Conservation (phyloP, 2,329 filamentous ascomycete genomes). For the Aspergillus neoniger region DNA sequence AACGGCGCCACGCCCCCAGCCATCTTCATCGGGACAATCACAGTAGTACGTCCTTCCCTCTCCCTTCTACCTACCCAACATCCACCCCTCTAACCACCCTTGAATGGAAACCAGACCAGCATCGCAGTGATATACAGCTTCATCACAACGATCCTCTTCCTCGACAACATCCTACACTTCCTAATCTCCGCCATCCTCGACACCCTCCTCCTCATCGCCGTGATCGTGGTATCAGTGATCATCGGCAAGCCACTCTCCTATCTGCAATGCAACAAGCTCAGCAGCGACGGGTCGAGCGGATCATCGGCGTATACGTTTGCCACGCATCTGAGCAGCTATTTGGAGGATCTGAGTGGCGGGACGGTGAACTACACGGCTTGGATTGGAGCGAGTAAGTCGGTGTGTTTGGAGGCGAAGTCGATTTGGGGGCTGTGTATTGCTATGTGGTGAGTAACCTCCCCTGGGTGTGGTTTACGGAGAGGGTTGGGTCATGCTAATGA, state of each 20-base stretch:
- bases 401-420: conserved; percentile 82
- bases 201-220: conserved; percentile 69
- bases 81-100: neutral
- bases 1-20: conserved; percentile 66
- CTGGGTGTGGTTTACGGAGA: too few relatives aligned
- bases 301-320: conserved; percentile 58
- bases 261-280: conserved; percentile 67
- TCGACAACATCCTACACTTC: conserved; percentile 73
- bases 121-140: conserved; percentile 77
- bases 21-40: conserved; percentile 75
- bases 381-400: conserved; percentile 62
- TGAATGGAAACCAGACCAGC: conserved; percentile 59
- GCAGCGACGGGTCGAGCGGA: conserved; percentile 45
- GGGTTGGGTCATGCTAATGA: neutral
- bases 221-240: conserved; percentile 74
- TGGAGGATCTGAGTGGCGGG: conserved; percentile 53
- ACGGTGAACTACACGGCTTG: conserved; percentile 55
- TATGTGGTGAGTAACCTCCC: conserved; percentile 56
- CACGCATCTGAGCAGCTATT: conserved; percentile 53
- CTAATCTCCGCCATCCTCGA: conserved; percentile 69
- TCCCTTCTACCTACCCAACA: conserved; percentile 20
- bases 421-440: conserved; percentile 85
- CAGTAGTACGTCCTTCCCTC: conserved; percentile 64
- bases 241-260: conserved; percentile 79
- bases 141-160: conserved; percentile 79